Evolutionary conservation across 2,329 filamentous ascomycete species (phyloP).

Genomic region (Claviceps paspali): DNA sequence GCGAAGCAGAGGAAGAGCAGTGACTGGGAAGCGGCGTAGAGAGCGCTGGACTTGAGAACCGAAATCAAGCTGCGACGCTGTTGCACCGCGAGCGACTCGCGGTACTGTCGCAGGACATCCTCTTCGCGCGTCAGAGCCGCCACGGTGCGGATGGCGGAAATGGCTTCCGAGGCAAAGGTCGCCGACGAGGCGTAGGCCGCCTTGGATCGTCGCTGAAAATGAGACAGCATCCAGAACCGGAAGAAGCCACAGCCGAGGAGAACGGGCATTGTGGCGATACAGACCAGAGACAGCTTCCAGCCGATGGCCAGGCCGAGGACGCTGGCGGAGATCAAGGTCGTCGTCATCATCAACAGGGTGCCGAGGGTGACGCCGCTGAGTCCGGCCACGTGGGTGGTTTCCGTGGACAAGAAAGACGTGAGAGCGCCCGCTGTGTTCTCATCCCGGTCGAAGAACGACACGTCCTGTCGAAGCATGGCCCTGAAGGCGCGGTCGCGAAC

Average conservation of each 20-base stretch:
- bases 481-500: constrained; percentile 74
- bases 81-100: constrained; percentile 48
- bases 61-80: constrained; percentile 54
- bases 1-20: constrained; percentile 72
- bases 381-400: constrained; percentile 78
- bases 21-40: constrained; percentile 77
- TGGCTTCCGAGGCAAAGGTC: constrained; percentile 82
- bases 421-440: constrained; percentile 81
- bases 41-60: constrained; percentile 56
- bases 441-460: constrained; percentile 78
- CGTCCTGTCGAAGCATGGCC: constrained; percentile 80
- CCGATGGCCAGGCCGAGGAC: constrained; percentile 57
- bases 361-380: constrained; percentile 79
- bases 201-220: constrained; percentile 68
- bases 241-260: constrained; percentile 72
- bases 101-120: constrained; percentile 64
- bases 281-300: constrained; percentile 80
- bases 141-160: constrained; percentile 85
- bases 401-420: constrained; percentile 76
- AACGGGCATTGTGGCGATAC: constrained; percentile 62
- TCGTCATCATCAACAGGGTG: constrained; percentile 65
- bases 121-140: constrained; percentile 77
- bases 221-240: constrained; percentile 69
- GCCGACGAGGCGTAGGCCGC: constrained; percentile 66
- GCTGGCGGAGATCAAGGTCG: constrained; percentile 64